A percentile compares a stretch with the other conserved stretches of the same genome.
phyloP scores from a whole-genome alignment of 2,329 filamentous ascomycete species.

The Dactylellina haptotyla region DNA sequence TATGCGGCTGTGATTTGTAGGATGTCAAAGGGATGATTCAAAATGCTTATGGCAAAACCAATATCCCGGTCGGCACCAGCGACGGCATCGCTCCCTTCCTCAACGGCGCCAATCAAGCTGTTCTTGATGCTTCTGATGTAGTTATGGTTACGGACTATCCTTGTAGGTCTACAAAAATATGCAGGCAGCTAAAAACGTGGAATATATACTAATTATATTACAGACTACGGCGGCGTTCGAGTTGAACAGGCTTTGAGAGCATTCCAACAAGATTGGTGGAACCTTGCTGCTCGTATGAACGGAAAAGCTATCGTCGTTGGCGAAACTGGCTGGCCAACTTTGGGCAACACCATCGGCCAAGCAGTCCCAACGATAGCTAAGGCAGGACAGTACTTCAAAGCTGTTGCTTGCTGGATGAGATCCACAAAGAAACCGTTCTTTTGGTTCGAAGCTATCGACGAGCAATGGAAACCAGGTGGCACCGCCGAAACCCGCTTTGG shows the following conservation, averaged over 20 bases:
- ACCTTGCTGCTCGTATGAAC: conserved; percentile 53
- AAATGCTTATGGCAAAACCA: conserved; percentile 62
- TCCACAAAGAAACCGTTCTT: conserved; percentile 55
- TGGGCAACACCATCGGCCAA: conserved; percentile 67
- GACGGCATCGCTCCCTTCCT: conserved; percentile 75
- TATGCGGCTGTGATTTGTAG: conserved; percentile 58
- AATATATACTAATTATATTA: conserved; percentile 24
- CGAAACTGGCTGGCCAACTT: conserved; percentile 74
- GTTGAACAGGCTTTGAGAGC: conserved; percentile 34
- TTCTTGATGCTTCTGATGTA: conserved; percentile 70
- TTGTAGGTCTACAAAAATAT: conserved; percentile 25
- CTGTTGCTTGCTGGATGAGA: conserved; percentile 68
- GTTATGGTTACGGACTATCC: conserved; percentile 49
- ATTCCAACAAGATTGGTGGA: conserved; percentile 48
- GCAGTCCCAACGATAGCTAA: conserved; percentile 69
- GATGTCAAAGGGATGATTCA: conserved; percentile 68
- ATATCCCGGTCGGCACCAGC: conserved; percentile 71
- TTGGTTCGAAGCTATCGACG: conserved; percentile 56
- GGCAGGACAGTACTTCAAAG: conserved; percentile 72
- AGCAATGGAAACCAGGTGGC: conserved; percentile 44
- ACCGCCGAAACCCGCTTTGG: conserved; percentile 40
- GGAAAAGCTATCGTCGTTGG: conserved; percentile 70
- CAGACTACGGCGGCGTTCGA: conserved; percentile 52
- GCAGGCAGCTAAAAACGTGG: background rate
- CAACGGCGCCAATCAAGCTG: conserved; percentile 69